phyloP scores from a whole-genome alignment of 345 rosid genomes.

The Laguncularia racemosa region DNA sequence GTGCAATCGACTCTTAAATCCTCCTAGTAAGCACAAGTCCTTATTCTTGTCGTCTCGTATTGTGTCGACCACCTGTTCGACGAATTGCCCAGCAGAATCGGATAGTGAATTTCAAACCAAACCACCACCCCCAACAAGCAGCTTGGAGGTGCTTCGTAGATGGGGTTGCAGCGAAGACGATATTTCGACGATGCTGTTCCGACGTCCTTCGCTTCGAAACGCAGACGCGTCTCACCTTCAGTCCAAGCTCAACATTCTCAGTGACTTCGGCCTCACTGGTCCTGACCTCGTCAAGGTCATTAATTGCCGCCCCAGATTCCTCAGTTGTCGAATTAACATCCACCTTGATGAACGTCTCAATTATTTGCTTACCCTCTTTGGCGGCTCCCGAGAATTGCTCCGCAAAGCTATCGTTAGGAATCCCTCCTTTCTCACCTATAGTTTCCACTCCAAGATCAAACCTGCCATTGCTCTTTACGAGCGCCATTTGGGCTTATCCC shows the following conservation, averaged over 20 bases:
- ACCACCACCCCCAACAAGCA: constrained; percentile 13
- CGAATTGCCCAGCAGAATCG: constrained; percentile 35
- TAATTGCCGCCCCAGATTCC: constrained; percentile 69
- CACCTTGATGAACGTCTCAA: constrained; percentile 61
- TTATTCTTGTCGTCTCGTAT: not conserved
- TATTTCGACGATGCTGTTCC: constrained; percentile 32
- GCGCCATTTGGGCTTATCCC: constrained; percentile 35
- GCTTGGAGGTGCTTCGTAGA: constrained; percentile 31
- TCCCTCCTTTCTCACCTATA: constrained; percentile 73
- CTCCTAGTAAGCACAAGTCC: no score
- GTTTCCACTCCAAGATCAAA: constrained; percentile 43
- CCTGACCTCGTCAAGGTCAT: constrained; percentile 74
- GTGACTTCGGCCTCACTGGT: constrained; percentile 44
- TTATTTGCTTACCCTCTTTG: constrained; percentile 42
- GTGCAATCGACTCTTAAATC: no score
- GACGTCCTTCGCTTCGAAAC: constrained; percentile 48
- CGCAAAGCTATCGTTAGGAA: constrained; percentile 60
- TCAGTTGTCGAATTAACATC: constrained; percentile 43
- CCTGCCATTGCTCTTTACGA: constrained; percentile 52
- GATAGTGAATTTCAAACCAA: constrained; percentile 7
- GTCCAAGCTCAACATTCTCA: constrained; percentile 45
- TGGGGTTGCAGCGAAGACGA: constrained; percentile 78
- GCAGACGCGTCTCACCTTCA: constrained; percentile 41
- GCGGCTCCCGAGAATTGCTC: constrained; percentile 44
- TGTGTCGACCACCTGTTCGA: constrained; percentile 49